Evolutionary conservation across 257 asterid species (phyloP), one percentile per base, ranked within the genome.

Genomic region (Nicotiana noctiflora): DNA sequence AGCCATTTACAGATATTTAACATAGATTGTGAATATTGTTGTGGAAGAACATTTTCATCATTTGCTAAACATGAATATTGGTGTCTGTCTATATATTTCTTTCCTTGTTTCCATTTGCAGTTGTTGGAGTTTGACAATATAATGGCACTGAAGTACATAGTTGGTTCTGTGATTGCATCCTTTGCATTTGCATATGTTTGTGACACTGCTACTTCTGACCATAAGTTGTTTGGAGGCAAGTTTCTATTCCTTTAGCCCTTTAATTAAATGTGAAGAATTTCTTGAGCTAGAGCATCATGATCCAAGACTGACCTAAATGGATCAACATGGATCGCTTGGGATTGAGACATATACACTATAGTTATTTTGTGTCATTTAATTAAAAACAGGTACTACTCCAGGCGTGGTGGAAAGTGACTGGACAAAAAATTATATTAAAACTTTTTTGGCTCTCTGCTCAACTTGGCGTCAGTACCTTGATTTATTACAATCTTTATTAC

Each of bases 341-440:
- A 37, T 37, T 37, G 46, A 40, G 46, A 40, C 46, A 40, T 27
- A 27, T 27, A 27, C 55, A 49, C 5, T 12, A 12, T 1, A 11
- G 13, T 4, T 10, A 49, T 49, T 13, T 53, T 59, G 21, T 75
- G 64, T 17, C 44, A 27, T 52, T 75, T 23, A 13, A 40, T 40
- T 51, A 0, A 59, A 49, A 82, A 70, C 81, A 93, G 98, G 98
- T 63, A 80, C 90, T 37, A 94, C 93, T 55, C 98, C 97, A 89
- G 56, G 98, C 89, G 7, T 94, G 98, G 98, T 81, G 67, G 89
- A 85, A 62, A 74, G 97, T 88, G 89, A 94, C 98, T n/a, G 0
- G 98, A 94, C 90, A 93, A 90, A 57, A 90, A 93, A 91, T 84
- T 94, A 1, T 51, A 4, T 51, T 51, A 11, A 51, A 51, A 13